Evolutionary conservation across 306 rosid genomes (phyloP).

Genomic region (Phaseolus lunatus): DNA sequence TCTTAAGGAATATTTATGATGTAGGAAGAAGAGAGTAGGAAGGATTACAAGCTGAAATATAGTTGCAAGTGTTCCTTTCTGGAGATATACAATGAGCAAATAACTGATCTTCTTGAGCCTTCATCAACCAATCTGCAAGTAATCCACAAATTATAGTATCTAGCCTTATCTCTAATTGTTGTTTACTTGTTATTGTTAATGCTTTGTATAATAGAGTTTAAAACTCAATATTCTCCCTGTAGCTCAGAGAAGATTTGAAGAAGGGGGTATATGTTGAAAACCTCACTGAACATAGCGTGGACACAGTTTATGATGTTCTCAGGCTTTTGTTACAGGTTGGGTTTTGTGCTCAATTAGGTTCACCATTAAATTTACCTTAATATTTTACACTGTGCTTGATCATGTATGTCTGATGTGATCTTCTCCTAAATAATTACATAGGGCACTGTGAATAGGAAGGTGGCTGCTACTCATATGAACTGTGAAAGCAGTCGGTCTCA

Average conservation of each 20-base stretch:
- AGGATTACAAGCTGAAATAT: constrained; percentile 74
- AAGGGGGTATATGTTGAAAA: constrained; percentile 95
- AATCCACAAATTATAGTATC: constrained; percentile 44
- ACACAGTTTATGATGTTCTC: constrained; percentile 78
- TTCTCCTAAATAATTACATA: constrained; percentile 48
- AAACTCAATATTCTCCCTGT: constrained; percentile 44
- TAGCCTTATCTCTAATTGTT: constrained; percentile 38
- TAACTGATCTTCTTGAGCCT: constrained; percentile 94
- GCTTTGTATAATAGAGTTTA: constrained; percentile 6
- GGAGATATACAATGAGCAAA: constrained; percentile 97
- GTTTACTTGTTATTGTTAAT: constrained; percentile 19
- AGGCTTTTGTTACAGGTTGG: constrained; percentile 85
- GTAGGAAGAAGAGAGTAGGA: constrained; percentile 85
- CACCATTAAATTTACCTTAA: constrained; percentile 19
- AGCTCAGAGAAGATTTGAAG: constrained; percentile 98
- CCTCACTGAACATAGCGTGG: constrained; percentile 79
- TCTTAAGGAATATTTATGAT: constrained; percentile 27
- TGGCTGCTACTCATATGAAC: constrained; percentile 95
- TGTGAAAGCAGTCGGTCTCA: constrained; percentile 96
- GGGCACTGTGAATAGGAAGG: constrained; percentile 95
- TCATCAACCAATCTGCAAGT: constrained; percentile 92
- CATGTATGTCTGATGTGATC: constrained; percentile 36
- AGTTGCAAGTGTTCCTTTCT: constrained; percentile 94
- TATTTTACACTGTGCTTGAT: constrained; percentile 39
- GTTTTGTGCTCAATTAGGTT: constrained; percentile 26